Percentiles rank a stretch among this genome's conserved stretches.
phyloP scores from a whole-genome alignment of 2,329 filamentous ascomycete genomes.

The Esteya vermicola region DNA sequence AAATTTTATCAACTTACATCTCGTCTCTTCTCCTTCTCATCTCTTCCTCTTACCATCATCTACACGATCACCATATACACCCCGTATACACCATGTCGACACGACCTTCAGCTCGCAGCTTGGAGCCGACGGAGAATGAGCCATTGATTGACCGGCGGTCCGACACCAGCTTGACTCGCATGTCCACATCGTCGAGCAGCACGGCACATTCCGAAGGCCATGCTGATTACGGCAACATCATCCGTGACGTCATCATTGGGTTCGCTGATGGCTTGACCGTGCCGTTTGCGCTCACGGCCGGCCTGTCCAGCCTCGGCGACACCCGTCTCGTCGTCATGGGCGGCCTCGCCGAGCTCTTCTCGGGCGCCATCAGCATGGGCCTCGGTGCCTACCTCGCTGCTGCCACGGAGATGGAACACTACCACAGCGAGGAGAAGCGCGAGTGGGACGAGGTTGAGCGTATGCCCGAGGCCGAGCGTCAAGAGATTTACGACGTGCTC shows the following conservation, averaged over 20 bases:
- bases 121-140: conserved; percentile 7
- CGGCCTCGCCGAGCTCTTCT: conserved; percentile 61
- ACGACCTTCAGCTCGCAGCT: not conserved
- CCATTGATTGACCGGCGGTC: conserved; percentile 10
- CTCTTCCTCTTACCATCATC: not conserved
- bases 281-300: conserved; percentile 65
- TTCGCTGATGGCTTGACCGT: conserved; percentile 69
- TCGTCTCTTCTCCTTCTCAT: not conserved
- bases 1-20: not conserved
- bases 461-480: conserved; percentile 27
- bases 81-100: not conserved
- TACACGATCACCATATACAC: not conserved
- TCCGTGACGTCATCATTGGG: conserved; percentile 58
- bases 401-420: conserved; percentile 37
- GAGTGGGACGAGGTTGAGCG: conserved; percentile 26
- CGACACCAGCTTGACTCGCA: conserved; percentile 9
- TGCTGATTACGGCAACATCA: conserved; percentile 26
- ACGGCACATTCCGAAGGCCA: conserved; percentile 10
- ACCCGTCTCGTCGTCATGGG: conserved; percentile 56
- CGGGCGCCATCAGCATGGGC: conserved; percentile 66
- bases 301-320: conserved; percentile 51
- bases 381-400: conserved; percentile 60
- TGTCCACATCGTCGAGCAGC: conserved; percentile 4
- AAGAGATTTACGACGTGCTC: conserved; percentile 33
- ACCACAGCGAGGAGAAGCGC: conserved; percentile 31